Evolutionary conservation across 2,329 filamentous ascomycete genomes (phyloP).

Genomic region (Botrytis paeoniae): DNA sequence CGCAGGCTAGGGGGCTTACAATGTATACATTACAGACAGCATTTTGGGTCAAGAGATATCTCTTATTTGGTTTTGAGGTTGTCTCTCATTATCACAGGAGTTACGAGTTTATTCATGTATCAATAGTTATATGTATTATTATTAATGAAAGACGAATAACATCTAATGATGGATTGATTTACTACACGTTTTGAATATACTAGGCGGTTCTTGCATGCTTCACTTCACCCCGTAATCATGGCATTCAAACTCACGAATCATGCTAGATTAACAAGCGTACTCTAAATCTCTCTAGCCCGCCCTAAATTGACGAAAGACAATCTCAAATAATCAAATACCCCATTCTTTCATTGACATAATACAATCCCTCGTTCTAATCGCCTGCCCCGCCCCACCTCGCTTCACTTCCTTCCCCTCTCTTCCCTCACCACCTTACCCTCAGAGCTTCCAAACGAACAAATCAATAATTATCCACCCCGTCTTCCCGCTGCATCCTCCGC

Average conservation of each 20-base stretch:
- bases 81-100: not conserved
- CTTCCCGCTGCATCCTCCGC: not conserved
- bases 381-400: not conserved
- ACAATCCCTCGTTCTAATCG: not conserved
- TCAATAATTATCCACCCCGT: not conserved
- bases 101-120: not conserved
- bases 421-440: not conserved
- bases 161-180: not conserved
- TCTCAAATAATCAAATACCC: not conserved
- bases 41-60: not conserved
- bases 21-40: not conserved
- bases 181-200: not conserved
- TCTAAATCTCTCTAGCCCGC: not conserved
- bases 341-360: not conserved
- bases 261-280: not conserved
- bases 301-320: not conserved
- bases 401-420: not conserved
- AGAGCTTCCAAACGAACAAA: not conserved
- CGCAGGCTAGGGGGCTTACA: not conserved
- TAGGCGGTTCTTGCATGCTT: not conserved
- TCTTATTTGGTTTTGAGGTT: not conserved
- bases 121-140: not conserved
- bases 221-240: not conserved
- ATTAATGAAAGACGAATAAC: not conserved
- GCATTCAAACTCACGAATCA: not conserved